phyloP scores from a whole-genome alignment of 257 asterid genomes.

The Fraxinus pennsylvanica region DNA sequence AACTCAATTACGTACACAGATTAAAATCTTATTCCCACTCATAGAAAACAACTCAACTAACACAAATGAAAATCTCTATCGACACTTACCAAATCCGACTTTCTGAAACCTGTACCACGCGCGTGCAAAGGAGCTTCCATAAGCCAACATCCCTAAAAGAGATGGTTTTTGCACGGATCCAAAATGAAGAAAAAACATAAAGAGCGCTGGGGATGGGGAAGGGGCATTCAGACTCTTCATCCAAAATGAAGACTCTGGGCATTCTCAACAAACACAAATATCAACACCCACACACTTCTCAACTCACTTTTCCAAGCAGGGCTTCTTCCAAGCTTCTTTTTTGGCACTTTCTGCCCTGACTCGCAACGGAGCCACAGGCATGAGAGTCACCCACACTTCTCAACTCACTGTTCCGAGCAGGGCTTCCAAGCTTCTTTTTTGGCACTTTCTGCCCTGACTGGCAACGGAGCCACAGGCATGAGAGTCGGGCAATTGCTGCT shows the following conservation, averaged over 20 bases:
- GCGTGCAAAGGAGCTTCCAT: background rate
- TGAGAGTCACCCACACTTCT: slow-evolving; percentile 39
- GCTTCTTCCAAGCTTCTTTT: slow-evolving; percentile 14
- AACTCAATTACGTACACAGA: slow-evolving; percentile 32
- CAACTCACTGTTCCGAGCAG: slow-evolving; percentile 28
- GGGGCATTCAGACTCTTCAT: background rate
- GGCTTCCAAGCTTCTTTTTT: slow-evolving; percentile 9
- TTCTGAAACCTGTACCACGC: slow-evolving; percentile 1
- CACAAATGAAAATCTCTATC: slow-evolving; percentile 28
- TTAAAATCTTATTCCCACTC: slow-evolving; percentile 13
- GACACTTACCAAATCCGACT: slow-evolving; percentile 42
- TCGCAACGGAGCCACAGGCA: background rate
- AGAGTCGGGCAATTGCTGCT: background rate
- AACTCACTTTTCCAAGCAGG: slow-evolving; percentile 27
- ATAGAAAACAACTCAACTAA: slow-evolving; percentile 29
- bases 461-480: background rate
- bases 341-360: background rate
- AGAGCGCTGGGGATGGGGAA: background rate
- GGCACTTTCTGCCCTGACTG: background rate
- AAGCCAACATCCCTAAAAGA: slow-evolving; percentile 20
- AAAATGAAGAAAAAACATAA: background rate
- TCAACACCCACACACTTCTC: slow-evolving; percentile 51
- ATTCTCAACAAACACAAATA: slow-evolving; percentile 57
- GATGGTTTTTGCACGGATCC: slow-evolving; percentile 13
- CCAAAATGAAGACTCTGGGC: too few relatives aligned